These are phyloP conservation scores for Neonectria faginata DNA, from an alignment of 2,329 filamentous ascomycete species.

Conservation along the genomic window DNA sequence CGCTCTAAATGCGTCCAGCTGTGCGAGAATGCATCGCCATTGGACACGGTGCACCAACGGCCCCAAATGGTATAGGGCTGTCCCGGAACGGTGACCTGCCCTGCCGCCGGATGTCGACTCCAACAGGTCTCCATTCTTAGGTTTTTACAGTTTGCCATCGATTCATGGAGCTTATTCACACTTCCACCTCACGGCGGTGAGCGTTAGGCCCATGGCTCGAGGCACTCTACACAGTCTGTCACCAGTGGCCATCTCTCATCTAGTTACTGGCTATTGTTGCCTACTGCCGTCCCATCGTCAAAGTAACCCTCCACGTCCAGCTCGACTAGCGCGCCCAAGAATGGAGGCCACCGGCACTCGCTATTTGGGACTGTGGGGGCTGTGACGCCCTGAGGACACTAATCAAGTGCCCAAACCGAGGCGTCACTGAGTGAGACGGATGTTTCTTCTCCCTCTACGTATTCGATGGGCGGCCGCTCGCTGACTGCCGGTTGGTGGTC, in stretches of 20 bases:
- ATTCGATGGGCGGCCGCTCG: conserved; percentile 11
- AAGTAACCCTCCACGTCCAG: neutral
- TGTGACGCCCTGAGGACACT: neutral
- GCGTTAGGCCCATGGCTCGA: neutral
- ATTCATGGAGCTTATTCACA: neutral
- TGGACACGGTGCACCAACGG: conserved; percentile 5
- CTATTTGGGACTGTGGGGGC: neutral
- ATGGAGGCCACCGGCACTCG: neutral
- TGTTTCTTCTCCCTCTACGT: neutral
- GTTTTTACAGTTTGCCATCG: neutral
- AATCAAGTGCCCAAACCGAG: neutral
- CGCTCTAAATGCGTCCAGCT: conserved; percentile 25
- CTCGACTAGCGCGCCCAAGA: neutral
- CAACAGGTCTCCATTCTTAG: neutral
- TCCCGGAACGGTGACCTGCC: conserved; percentile 14
- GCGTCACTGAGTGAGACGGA: neutral
- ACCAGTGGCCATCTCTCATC: neutral
- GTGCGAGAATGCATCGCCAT: conserved; percentile 9
- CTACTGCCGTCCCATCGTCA: neutral
- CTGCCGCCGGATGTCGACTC: conserved; percentile 5
- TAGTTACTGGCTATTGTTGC: neutral
- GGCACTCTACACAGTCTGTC: neutral
- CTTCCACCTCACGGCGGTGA: neutral
- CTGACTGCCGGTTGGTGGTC: neutral
- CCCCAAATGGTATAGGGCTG: conserved; percentile 20